These are phyloP conservation scores for Abrus precatorius DNA, from an alignment of 306 rosid species.

Conservation along the genomic window DNA sequence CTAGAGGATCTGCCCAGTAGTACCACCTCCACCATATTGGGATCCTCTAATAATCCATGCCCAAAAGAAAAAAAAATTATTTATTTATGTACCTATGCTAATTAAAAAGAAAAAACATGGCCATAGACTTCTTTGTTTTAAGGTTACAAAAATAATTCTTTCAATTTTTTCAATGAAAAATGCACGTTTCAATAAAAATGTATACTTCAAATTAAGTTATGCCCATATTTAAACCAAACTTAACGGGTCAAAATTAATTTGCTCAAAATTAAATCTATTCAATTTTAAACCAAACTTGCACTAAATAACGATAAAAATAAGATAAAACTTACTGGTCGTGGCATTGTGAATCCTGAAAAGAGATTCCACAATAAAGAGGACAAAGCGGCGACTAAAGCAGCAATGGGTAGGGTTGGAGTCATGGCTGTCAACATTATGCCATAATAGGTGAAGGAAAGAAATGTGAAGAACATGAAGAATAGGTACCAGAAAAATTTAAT, in stretches of 20 bases:
- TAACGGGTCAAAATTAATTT: too few relatives aligned
- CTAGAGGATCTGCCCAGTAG: constrained; percentile 43
- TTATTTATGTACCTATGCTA: too few relatives aligned
- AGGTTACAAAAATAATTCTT: too few relatives aligned
- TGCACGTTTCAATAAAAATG: too few relatives aligned
- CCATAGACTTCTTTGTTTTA: too few relatives aligned
- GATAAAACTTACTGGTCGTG: constrained; percentile 51
- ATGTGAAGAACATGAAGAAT: constrained; percentile 57
- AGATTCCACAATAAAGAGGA: constrained; percentile 51
- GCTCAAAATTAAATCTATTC: too few relatives aligned
- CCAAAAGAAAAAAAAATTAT: not conserved
- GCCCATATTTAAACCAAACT: too few relatives aligned
- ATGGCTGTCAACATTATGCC: constrained; percentile 62
- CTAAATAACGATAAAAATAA: not conserved
- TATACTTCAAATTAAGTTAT: too few relatives aligned
- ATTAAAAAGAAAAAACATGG: not conserved
- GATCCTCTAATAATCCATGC: constrained; percentile 38
- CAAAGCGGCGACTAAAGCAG: constrained; percentile 35
- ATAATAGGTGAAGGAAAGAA: constrained; percentile 57
- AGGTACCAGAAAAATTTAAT: constrained; percentile 50
- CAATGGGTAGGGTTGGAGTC: constrained; percentile 50
- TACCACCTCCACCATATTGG: constrained; percentile 57
- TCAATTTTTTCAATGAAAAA: too few relatives aligned
- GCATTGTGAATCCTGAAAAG: constrained; percentile 57
- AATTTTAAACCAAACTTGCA: too few relatives aligned